Percentiles rank a stretch among this genome's conserved stretches.
These are phyloP conservation scores for Bjerkandera adusta DNA, from an alignment of 1,284 basidiomycete species.

Conservation along the genomic window DNA sequence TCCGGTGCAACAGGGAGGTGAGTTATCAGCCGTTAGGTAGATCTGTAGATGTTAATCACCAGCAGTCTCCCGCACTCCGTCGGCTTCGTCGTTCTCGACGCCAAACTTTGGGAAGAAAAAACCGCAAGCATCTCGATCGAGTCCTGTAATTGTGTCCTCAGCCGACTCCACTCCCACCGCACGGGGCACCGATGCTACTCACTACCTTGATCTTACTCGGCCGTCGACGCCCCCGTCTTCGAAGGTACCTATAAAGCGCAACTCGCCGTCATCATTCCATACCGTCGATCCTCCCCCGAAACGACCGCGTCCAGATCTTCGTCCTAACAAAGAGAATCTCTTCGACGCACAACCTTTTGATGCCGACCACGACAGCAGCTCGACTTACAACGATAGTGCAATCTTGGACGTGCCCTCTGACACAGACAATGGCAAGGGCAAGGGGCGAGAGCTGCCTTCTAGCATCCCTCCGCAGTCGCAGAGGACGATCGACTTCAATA, in stretches of 20 bases:
- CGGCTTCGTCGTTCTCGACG: slow-evolving; percentile 27
- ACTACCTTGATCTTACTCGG: background rate
- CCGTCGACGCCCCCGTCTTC: no score
- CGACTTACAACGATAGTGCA: background rate
- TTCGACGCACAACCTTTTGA: slow-evolving; percentile 4
- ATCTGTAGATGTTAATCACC: no score
- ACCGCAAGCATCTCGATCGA: slow-evolving; percentile 8
- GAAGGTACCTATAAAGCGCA: slow-evolving; percentile 24
- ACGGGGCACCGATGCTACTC: background rate
- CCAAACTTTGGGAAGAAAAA: slow-evolving; percentile 29
- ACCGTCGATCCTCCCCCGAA: slow-evolving; percentile 22
- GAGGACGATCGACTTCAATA: background rate
- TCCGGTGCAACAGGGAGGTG: no score
- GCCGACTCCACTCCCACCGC: slow-evolving; percentile 13
- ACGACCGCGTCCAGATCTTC: slow-evolving; percentile 19
- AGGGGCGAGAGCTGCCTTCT: background rate
- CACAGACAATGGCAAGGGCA: slow-evolving; percentile 25
- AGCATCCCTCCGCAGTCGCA: background rate
- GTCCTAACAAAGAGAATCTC: slow-evolving; percentile 28
- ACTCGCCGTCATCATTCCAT: slow-evolving; percentile 21
- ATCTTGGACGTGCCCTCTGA: slow-evolving; percentile 1
- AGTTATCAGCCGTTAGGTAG: no score
- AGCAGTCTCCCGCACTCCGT: no score
- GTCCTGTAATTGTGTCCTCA: slow-evolving; percentile 14
- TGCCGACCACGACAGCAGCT: background rate